Evolutionary conservation across 805 yeast species (phyloP).

Genomic region (Sugiyamaella chiloensis): DNA sequence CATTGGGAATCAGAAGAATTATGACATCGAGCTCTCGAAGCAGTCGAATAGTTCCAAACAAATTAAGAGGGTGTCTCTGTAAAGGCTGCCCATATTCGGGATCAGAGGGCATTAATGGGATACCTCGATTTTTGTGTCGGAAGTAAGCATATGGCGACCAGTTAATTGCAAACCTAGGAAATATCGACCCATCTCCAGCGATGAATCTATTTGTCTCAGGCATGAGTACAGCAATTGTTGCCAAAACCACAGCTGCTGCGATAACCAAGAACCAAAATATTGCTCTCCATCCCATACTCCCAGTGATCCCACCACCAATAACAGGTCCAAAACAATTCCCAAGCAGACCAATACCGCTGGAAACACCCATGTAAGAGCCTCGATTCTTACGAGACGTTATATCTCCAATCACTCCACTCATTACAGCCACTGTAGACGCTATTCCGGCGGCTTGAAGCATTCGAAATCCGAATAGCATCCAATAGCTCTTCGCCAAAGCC

Average conservation of each 20-base stretch:
- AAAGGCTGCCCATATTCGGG: constrained; percentile 17
- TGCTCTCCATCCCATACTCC: constrained; percentile 63
- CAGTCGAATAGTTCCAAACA: constrained; percentile 12
- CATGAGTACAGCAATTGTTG: constrained; percentile 38
- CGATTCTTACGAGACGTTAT: constrained; percentile 60
- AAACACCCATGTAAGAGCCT: constrained; percentile 67
- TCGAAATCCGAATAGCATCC: constrained; percentile 62
- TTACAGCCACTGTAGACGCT: constrained; percentile 70
- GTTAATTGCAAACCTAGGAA: constrained; percentile 39
- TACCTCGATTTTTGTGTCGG: constrained; percentile 22
- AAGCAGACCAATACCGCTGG: constrained; percentile 59
- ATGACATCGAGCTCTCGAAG: constrained; percentile 36
- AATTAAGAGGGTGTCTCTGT: constrained; percentile 9
- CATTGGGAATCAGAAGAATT: constrained; percentile 52
- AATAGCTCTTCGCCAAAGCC: constrained; percentile 55
- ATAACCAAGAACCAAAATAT: constrained; percentile 63
- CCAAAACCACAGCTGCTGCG: constrained; percentile 48
- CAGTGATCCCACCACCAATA: constrained; percentile 51
- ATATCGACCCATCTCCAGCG: constrained; percentile 71
- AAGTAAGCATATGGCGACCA: constrained; percentile 26
- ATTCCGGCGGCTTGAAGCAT: constrained; percentile 76
- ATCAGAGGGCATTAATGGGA: constrained; percentile 23
- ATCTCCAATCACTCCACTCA: constrained; percentile 73
- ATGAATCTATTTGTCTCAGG: constrained; percentile 75
- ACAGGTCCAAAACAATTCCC: constrained; percentile 82